Conservation (phyloP, 352 stramenopile species). For the Phytopythium boreale region DNA sequence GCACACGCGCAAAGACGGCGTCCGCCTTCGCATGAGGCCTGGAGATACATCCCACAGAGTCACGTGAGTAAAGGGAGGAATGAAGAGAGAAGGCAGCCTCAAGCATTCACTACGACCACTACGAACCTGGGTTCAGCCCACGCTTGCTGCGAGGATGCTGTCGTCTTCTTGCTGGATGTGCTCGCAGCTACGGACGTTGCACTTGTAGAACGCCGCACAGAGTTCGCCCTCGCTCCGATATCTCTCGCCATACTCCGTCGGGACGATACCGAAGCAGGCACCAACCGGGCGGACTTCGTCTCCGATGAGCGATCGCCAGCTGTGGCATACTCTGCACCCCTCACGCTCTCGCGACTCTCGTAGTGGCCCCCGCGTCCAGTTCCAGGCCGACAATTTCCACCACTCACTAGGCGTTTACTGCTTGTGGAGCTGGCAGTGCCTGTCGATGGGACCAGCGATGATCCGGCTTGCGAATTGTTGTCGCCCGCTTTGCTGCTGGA, state of each 20-base stretch:
- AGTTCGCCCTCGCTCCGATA: neutral
- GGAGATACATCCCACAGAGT: neutral
- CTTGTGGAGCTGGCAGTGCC: neutral
- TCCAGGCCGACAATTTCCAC: neutral
- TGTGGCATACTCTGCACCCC: neutral
- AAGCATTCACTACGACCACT: neutral
- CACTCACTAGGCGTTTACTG: neutral
- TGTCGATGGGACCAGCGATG: neutral
- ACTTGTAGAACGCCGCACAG: neutral
- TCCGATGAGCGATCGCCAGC: neutral
- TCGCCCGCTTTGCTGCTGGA: neutral
- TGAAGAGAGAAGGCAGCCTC: neutral
- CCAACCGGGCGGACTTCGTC: neutral
- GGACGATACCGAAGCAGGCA: neutral
- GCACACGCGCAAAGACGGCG: constrained; percentile 24
- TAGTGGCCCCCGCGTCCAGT: neutral
- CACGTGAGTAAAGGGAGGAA: neutral
- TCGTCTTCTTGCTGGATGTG: neutral
- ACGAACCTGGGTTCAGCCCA: neutral
- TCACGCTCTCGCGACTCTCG: neutral
- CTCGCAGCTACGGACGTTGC: neutral
- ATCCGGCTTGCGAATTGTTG: neutral
- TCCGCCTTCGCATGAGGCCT: neutral
- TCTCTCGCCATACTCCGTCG: neutral
- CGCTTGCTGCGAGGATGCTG: neutral